Conservation (phyloP, 768 basidiomycete genomes). For the Macrolepiota dolichaula region DNA sequence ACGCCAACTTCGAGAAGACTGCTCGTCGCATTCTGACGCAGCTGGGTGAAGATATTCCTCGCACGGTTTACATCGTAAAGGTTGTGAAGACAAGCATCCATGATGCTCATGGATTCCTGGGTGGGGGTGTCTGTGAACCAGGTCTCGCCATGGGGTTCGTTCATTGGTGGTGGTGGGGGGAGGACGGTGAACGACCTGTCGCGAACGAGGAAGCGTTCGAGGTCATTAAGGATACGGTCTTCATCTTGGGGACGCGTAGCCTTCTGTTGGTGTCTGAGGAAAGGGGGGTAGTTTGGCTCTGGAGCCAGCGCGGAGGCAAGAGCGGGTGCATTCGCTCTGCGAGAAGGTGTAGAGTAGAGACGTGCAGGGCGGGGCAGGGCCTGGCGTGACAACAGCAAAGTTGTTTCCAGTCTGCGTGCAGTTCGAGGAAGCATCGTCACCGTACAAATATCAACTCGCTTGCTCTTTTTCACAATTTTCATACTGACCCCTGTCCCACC, state of each 20-base stretch:
- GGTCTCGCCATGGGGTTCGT: conserved; percentile 29
- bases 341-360: conserved; percentile 66
- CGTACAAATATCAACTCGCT: background rate
- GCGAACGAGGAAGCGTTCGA: conserved; percentile 46
- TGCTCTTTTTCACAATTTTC: background rate
- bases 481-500: background rate
- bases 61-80: conserved; percentile 77
- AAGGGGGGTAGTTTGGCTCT: conserved; percentile 30
- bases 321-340: conserved; percentile 51
- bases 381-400: conserved; percentile 63
- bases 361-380: conserved; percentile 66
- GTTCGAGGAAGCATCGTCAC: conserved; percentile 37
- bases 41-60: conserved; percentile 62
- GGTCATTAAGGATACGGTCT: conserved; percentile 25
- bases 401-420: conserved; percentile 35
- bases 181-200: conserved; percentile 51
- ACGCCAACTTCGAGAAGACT: conserved; percentile 39
- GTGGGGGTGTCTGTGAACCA: conserved; percentile 65
- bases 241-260: conserved; percentile 5
- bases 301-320: conserved; percentile 38
- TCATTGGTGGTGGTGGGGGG: conserved; percentile 62
- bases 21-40: conserved; percentile 38
- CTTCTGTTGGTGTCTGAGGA: conserved; percentile 2
- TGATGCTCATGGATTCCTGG: conserved; percentile 70
- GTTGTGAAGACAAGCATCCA: conserved; percentile 80